Base-by-base conservation (phyloP, 202 grass and related monocot genomes). In the Panicum hallii region DNA sequence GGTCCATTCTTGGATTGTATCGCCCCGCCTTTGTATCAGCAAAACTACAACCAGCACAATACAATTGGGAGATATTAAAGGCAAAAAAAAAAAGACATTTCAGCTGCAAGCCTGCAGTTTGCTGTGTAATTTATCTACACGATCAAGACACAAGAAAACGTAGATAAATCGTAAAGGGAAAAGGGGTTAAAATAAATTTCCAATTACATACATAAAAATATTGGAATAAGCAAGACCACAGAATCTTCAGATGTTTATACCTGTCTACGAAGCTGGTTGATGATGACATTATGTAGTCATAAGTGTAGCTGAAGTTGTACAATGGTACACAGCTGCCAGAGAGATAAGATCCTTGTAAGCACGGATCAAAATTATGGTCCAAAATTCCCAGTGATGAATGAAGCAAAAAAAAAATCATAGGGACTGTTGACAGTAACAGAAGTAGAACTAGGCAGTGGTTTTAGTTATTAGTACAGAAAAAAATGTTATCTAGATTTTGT, bases 1-100 rank as follows among this genome's bases (percentile, higher is more conserved):
- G 93, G 83, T 94, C 53, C 97, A 99, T 99, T 94, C 82, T 94
- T 82, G 97, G 97, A 95, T 99, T 99, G 85, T 99, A 99, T 72
- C 97, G 72, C 32, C 91, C 97, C n/a, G 90, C 82, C 84, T 97
- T 99, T 89, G 91, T 92, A 88, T 99, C 93, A 58, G 97, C 97
- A 90, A 99, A 99, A 93, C 97, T 99, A 90, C 41, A 86, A 81
- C 85, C 57, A 84, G 28, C 71, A 94, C 87, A 85, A 95, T 76
- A 88, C 66, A 82, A 52, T 83, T 75, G 48, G 50, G 72, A 66
- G 84, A 75, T 57, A 65, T 84, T 74, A 90, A 53, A 72, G 19
- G 79, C 14, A 40, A 70, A 50, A 68, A 57, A 36, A 80, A 67
- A 26, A 26, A 26, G 73, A 38, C 0, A 17, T 4, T 28, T 74